phyloP scores from a whole-genome alignment of 306 rosid species.

The Medicago lupulina region DNA sequence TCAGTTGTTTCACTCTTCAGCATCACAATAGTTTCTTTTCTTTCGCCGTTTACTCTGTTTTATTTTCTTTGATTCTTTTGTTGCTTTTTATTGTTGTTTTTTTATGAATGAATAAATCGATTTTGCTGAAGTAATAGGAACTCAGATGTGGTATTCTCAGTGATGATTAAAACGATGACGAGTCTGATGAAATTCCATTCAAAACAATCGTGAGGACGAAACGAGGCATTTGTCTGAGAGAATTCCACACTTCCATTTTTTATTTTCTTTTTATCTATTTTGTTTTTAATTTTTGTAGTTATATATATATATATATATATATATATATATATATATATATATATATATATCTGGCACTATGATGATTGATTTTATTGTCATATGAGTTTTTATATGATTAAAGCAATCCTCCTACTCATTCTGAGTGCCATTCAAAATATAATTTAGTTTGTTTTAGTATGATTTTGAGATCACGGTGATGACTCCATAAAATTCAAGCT shows the following conservation, averaged over 20 bases:
- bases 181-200: constrained; percentile 82
- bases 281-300: no score
- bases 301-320: no score
- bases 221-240: constrained; percentile 99
- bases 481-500: constrained; percentile 82
- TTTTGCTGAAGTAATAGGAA: neutral
- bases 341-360: no score
- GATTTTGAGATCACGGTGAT: constrained; percentile 59
- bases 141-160: constrained; percentile 53
- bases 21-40: neutral
- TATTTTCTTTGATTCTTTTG: neutral
- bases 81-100: neutral
- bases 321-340: no score
- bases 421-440: neutral
- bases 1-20: neutral
- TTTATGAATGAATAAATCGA: neutral
- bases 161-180: constrained; percentile 88
- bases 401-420: constrained; percentile 9
- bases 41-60: neutral
- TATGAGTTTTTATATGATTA: neutral
- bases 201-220: constrained; percentile 70
- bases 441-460: no score
- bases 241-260: constrained; percentile 20
- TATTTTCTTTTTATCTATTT: neutral
- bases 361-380: constrained; percentile 49